These are phyloP conservation scores for Colletotrichum australisinense DNA, from an alignment of 2,329 filamentous ascomycete species.

Conservation along the genomic window DNA sequence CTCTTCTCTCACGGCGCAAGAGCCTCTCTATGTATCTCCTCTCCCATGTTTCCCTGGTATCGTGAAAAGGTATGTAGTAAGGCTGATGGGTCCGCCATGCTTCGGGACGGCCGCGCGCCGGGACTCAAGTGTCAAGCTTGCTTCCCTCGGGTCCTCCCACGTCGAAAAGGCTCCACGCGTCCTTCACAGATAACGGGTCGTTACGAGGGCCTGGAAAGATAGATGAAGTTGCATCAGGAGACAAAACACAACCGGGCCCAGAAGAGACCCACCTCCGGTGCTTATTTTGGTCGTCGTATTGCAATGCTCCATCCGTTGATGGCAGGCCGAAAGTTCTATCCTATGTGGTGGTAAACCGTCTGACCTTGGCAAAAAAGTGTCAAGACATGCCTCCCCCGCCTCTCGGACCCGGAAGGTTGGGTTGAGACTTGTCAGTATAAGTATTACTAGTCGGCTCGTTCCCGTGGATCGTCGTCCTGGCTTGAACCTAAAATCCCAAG, in stretches of 20 bases:
- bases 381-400: constrained; percentile 13
- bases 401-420: constrained; percentile 19
- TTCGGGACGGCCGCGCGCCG: constrained; percentile 8
- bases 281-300: constrained; percentile 26
- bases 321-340: background rate
- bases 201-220: background rate
- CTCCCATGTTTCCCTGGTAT: background rate
- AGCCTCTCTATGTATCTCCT: background rate
- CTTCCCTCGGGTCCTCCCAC: background rate
- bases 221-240: constrained; percentile 10
- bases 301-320: background rate
- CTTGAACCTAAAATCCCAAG: constrained; percentile 10
- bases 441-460: constrained; percentile 18
- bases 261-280: background rate
- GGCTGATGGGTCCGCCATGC: constrained; percentile 3
- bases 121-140: background rate
- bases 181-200: background rate
- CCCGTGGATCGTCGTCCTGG: background rate
- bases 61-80: background rate
- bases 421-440: constrained; percentile 31
- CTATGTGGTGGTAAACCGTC: background rate
- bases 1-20: background rate
- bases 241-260: constrained; percentile 2
- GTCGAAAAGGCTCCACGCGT: background rate
- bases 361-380: constrained; percentile 19